phyloP scores from a whole-genome alignment of 495 filamentous ascomycete genomes.

The Aspergillus sparsus region DNA sequence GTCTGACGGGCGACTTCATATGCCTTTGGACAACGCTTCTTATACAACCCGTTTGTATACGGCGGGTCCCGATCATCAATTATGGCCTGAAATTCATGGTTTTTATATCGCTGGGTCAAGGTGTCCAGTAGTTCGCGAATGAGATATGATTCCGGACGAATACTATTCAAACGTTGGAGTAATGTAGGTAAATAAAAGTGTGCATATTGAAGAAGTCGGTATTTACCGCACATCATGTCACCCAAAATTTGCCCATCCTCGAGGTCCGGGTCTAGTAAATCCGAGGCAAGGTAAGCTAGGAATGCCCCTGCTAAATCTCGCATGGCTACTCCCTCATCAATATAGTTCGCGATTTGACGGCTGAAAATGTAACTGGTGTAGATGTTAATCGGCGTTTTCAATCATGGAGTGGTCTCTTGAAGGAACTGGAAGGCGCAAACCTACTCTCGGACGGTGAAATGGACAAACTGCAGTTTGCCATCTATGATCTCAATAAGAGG shows the following conservation, averaged over 20 bases:
- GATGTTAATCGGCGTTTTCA: not conserved
- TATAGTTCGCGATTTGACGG: not conserved
- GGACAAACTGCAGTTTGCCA: constrained; percentile 1
- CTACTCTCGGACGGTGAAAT: not conserved
- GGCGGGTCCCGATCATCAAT: not conserved
- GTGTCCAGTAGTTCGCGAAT: not conserved
- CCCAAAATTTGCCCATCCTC: not conserved
- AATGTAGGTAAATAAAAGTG: not conserved
- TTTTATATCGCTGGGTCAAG: not conserved
- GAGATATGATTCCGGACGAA: not conserved
- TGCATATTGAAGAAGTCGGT: not conserved
- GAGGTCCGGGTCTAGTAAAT: not conserved
- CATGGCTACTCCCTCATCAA: not conserved
- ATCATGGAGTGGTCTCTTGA: not conserved
- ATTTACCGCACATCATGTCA: not conserved
- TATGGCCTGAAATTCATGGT: not conserved
- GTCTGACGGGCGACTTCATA: not conserved
- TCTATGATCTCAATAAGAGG: not conserved
- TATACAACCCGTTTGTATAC: not conserved
- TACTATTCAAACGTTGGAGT: not conserved
- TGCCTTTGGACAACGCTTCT: not conserved
- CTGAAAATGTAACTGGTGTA: not conserved
- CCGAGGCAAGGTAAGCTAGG: not conserved
- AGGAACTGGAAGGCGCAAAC: not conserved
- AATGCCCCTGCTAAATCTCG: not conserved